Base-by-base conservation (phyloP, 176 grass and related monocot species). In the Rhynchospora tenuis region DNA sequence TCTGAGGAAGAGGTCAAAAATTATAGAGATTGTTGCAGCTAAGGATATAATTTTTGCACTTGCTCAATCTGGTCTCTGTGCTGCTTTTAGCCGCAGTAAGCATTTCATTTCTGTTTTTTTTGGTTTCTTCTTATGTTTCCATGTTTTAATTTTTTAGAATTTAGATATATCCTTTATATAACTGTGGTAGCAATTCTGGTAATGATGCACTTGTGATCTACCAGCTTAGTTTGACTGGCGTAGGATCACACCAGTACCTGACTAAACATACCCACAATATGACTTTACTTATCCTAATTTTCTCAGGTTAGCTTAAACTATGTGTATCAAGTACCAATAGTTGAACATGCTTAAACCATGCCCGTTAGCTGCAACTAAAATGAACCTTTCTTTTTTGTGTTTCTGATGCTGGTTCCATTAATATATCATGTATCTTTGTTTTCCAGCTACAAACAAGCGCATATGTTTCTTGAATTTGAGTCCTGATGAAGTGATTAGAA, bases 21-120 rank as follows among this genome's bases (percentile, higher is more conserved):
- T 98, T 48, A 91, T 98, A 52, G 96, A 98, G 86, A 95, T 98
- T 73, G 91, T 93, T 87, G 91, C 96, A 73, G 96, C 96, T 63
- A 98, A 95, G 79, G 93, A 98, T 91, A 92, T 95, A 23, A 98
- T 98, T 82, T 98, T 98, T 85, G 93, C 93, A 54, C 96, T 98
- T 87, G 96, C 96, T 63, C 91, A 95, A 24, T 98, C 96, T 1
- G 96, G 96, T 14, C 86, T 98, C 28, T 98, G 96, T 78, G 96
- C 96, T 78, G 96, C 96, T 83, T 98, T 98, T 85, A 93, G 88
- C 89, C 89, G 91, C 19, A 90, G 96, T 95, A 88, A 72, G 69
- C 2, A 54, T 81, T 73, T 63, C 16, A 60, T 19, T 80, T 70
- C 15, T 38, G 33, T 38, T 38, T 2, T 38, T 38, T 38, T 38